phyloP scores from a whole-genome alignment of 2,329 filamentous ascomycete species.

The Diaporthe eres region DNA sequence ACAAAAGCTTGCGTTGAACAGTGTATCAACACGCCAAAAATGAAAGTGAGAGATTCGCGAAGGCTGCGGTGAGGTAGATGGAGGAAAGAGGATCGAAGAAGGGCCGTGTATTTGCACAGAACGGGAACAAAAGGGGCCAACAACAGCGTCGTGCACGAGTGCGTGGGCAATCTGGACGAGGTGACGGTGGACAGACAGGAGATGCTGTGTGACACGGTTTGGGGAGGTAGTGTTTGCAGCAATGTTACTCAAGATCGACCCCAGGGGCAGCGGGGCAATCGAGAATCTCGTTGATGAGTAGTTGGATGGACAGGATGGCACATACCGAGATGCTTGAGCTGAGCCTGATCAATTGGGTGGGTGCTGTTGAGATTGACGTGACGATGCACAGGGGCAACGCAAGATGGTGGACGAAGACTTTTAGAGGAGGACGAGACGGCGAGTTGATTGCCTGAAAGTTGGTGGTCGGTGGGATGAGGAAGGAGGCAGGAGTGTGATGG shows the following conservation, averaged over 20 bases:
- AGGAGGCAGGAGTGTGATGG: slow-evolving; percentile 2
- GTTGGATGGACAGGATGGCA: slow-evolving; percentile 21
- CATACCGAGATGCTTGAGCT: slow-evolving; percentile 32
- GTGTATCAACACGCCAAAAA: slow-evolving; percentile 23
- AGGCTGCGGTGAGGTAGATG: neutral
- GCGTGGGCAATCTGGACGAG: slow-evolving; percentile 35
- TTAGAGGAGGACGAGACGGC: neutral
- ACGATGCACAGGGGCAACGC: slow-evolving; percentile 22
- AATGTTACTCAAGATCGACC: slow-evolving; percentile 38
- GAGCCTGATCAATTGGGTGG: slow-evolving; percentile 16
- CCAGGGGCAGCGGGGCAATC: slow-evolving; percentile 36
- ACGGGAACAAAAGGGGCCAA: slow-evolving; percentile 1
- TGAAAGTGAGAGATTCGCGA: slow-evolving; percentile 11
- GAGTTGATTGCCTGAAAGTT: neutral
- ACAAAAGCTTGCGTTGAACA: slow-evolving; percentile 20
- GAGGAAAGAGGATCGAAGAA: slow-evolving; percentile 5
- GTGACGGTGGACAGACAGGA: slow-evolving; percentile 38
- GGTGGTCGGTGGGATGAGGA: neutral
- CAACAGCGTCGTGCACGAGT: slow-evolving; percentile 17
- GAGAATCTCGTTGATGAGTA: slow-evolving; percentile 8
- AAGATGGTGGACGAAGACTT: slow-evolving; percentile 5
- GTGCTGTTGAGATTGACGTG: slow-evolving; percentile 27
- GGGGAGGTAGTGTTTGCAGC: slow-evolving; percentile 41
- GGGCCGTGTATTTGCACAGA: slow-evolving; percentile 9
- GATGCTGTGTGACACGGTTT: slow-evolving; percentile 40